Base-by-base conservation (phyloP, 2,329 filamentous ascomycete genomes). In the Microsporum audouinii region DNA sequence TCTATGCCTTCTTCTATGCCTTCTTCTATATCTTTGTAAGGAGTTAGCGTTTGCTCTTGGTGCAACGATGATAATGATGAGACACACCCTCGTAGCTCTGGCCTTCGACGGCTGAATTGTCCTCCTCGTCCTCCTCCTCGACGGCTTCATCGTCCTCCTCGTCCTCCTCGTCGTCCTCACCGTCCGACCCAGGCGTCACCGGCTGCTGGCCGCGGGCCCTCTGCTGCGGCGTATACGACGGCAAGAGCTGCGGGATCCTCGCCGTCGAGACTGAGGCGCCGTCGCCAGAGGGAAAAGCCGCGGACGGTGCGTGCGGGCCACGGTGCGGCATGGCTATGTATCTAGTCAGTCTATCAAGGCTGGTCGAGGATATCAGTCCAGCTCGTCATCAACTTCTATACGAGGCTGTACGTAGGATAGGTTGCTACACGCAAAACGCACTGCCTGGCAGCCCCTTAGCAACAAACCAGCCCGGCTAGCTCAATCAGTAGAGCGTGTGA, bases 401-500 rank as follows among this genome's bases (percentile, higher is more conserved):
- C 17, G 1, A 23, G 23, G 43, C 10, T 27, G 4, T 2, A 23
- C 17, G 17, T 7, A 29, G 6, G 5, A 47, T 47, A 4, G 17
- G 1, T 23, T 23, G 17, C 38, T 10, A 23, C 17, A 23, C 17
- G 17, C 17, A 23, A 23, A 23, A 23, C 17, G 17, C 17, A 23
- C 17, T 23, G 17, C 17, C 4, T 8, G 7, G 10, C 8, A 3
- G 14, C 5, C 3, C 1, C 12, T 17, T 17, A n/a, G 29, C 56
- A 58, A 43, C 56, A 58, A 58, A 10, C 23, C 38, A 60, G 58
- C 58, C 58, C 38, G 62, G 62, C 59, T 84, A 84, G 82, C 82
- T 84, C 82, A 84, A 84, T 84, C 81, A 80, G 81, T 85, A 86
- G 84, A 86, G 83, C 83, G 83, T 85, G 80, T 84, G 83, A 85